phyloP scores from a whole-genome alignment of 305 asterid genomes.

The Fraxinus velutina region DNA sequence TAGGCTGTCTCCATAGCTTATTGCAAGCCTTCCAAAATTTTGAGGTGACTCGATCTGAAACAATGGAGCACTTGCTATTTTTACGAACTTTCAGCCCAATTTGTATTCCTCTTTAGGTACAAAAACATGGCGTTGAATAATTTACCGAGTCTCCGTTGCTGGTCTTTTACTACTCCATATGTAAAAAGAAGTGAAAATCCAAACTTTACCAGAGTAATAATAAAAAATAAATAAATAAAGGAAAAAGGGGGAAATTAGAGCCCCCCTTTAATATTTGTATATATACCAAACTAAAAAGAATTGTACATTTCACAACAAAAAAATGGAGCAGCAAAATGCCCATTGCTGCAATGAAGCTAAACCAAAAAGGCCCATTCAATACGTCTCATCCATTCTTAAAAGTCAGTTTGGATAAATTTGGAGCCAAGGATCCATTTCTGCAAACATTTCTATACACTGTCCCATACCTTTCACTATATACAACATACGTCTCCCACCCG shows the following conservation, averaged over 20 bases:
- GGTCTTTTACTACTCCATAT: background rate
- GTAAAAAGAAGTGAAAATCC: background rate
- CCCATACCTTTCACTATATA: constrained; percentile 25
- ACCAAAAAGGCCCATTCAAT: background rate
- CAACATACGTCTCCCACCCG: constrained; percentile 26
- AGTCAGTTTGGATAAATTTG: background rate
- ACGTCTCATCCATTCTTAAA: background rate
- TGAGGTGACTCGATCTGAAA: background rate
- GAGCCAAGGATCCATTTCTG: background rate
- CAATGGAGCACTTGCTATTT: background rate
- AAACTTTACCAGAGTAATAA: background rate
- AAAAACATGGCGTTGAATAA: background rate
- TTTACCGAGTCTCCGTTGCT: background rate
- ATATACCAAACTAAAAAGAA: background rate
- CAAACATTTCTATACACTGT: constrained; percentile 30
- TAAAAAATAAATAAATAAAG: background rate
- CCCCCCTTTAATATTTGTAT: background rate
- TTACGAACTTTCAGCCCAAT: background rate
- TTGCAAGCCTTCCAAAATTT: background rate
- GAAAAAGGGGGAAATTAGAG: background rate
- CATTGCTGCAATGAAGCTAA: background rate
- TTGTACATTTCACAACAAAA: background rate
- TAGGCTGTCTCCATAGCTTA: background rate
- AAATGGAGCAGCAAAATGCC: background rate
- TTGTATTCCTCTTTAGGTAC: background rate